phyloP scores from a whole-genome alignment of 1,139 yeast genomes.

The Blastobotrys persicus region DNA sequence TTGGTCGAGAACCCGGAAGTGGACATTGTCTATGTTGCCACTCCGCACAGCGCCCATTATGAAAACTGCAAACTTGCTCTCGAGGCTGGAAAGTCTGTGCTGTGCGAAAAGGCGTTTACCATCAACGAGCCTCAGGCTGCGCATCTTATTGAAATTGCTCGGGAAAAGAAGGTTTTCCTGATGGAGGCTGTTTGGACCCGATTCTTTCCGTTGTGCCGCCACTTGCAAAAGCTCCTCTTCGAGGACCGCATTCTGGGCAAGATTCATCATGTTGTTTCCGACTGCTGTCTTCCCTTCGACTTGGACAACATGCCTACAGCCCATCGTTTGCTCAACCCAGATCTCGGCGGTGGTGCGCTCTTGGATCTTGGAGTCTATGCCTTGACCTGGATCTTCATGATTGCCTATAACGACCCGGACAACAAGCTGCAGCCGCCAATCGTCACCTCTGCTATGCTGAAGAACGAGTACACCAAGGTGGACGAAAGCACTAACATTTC shows the following conservation, averaged over 20 bases:
- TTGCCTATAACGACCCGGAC: slow-evolving; percentile 34
- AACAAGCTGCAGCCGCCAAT: slow-evolving; percentile 28
- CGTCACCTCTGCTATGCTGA: slow-evolving; percentile 24
- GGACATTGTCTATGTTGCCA: slow-evolving; percentile 56
- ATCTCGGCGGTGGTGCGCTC: slow-evolving; percentile 59
- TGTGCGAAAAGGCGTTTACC: slow-evolving; percentile 63
- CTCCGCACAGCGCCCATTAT: slow-evolving; percentile 58
- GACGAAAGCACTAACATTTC: slow-evolving; percentile 34
- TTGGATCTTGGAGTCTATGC: slow-evolving; percentile 62
- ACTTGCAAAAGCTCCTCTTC: slow-evolving; percentile 44
- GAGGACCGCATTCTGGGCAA: slow-evolving; percentile 49
- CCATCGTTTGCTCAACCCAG: slow-evolving; percentile 37
- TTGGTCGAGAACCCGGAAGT: slow-evolving; percentile 47
- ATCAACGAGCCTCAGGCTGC: slow-evolving; percentile 50
- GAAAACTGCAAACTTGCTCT: slow-evolving; percentile 50
- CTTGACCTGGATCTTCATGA: slow-evolving; percentile 44
- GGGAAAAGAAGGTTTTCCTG: slow-evolving; percentile 46
- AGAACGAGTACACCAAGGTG: slow-evolving; percentile 31
- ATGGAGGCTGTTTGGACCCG: slow-evolving; percentile 72
- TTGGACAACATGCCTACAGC: slow-evolving; percentile 27
- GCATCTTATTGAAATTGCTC: slow-evolving; percentile 49
- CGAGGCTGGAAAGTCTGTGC: slow-evolving; percentile 51
- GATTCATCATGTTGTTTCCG: slow-evolving; percentile 44
- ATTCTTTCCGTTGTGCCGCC: slow-evolving; percentile 52
- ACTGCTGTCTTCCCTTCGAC: slow-evolving; percentile 42